A percentile compares a stretch with the other conserved stretches of the same genome.
phyloP scores from a whole-genome alignment of 371 early-diverging fungal genomes.

The Mycotypha africana region DNA sequence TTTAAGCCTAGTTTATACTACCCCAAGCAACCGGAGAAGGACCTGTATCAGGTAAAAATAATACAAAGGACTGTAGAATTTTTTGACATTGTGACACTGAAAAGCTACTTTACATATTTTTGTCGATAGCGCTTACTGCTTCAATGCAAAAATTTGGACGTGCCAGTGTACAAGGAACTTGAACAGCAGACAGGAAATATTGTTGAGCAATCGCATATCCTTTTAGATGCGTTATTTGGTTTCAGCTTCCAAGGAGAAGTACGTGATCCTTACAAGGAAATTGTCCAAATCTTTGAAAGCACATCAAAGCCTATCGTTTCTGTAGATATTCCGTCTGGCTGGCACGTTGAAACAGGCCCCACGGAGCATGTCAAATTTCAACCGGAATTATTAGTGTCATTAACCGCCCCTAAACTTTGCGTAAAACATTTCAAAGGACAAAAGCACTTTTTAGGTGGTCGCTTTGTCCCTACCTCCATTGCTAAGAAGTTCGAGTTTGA shows the following conservation, averaged over 20 bases:
- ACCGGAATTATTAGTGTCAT: conserved; percentile 79
- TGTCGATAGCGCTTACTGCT: conserved; percentile 52
- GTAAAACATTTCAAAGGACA: conserved; percentile 66
- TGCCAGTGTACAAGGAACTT: conserved; percentile 50
- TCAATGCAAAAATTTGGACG: conserved; percentile 65
- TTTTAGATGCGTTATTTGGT: conserved; percentile 91
- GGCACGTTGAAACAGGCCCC: conserved; percentile 85
- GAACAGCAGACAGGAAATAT: neutral
- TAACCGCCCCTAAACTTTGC: conserved; percentile 87
- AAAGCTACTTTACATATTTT: too few relatives aligned
- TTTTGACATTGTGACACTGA: too few relatives aligned
- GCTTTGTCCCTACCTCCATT: conserved; percentile 75
- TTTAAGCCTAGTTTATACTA: conserved; percentile 74
- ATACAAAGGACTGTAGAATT: too few relatives aligned
- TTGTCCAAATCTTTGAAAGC: conserved; percentile 47
- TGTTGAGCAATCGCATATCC: conserved; percentile 43
- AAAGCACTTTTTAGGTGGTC: conserved; percentile 82
- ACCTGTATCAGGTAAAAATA: conserved; percentile 62
- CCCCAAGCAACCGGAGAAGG: conserved; percentile 69
- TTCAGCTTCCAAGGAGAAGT: conserved; percentile 84
- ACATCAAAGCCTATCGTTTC: conserved; percentile 61
- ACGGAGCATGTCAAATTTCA: conserved; percentile 42
- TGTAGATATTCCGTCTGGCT: conserved; percentile 93
- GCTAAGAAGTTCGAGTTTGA: conserved; percentile 58
- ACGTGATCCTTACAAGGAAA: conserved; percentile 72